Percentiles rank a stretch among this genome's conserved stretches.
These are phyloP conservation scores for Pseudoturritis turrita DNA, from an alignment of 345 rosid genomes.

Conservation along the genomic window DNA sequence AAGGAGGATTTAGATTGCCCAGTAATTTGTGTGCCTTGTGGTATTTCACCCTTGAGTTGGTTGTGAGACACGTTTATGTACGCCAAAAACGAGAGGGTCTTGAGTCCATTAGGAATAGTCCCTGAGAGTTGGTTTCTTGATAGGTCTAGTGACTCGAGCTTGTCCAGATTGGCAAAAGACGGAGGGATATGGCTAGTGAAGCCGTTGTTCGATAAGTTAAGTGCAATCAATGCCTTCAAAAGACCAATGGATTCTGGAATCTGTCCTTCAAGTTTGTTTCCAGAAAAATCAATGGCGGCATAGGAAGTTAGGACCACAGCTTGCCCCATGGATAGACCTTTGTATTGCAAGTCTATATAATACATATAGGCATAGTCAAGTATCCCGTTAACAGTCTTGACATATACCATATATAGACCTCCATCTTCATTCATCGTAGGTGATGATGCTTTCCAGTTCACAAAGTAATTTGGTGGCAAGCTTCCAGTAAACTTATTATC, in stretches of 20 bases:
- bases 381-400: too few relatives aligned
- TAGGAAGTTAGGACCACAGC: not conserved
- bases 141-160: constrained; percentile 3
- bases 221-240: not conserved
- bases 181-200: not conserved
- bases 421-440: not conserved
- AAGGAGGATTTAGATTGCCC: constrained; percentile 1
- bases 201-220: constrained; percentile 3
- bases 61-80: not conserved
- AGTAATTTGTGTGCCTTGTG: constrained; percentile 7
- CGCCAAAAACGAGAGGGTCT: not conserved
- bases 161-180: not conserved
- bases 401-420: not conserved
- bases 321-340: not conserved
- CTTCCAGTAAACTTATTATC: not conserved
- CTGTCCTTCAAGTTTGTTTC: not conserved
- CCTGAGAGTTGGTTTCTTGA: constrained; percentile 7
- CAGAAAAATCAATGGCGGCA: constrained; percentile 6
- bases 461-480: not conserved
- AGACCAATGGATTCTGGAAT: constrained; percentile 8
- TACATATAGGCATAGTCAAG: not conserved
- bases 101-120: not conserved
- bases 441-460: not conserved
- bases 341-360: not conserved
- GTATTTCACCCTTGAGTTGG: constrained; percentile 1